Evolutionary conservation across 129 eudicot species (phyloP), one percentile per base, ranked within the genome.

Genomic region (Heracleum sosnowskyi): DNA sequence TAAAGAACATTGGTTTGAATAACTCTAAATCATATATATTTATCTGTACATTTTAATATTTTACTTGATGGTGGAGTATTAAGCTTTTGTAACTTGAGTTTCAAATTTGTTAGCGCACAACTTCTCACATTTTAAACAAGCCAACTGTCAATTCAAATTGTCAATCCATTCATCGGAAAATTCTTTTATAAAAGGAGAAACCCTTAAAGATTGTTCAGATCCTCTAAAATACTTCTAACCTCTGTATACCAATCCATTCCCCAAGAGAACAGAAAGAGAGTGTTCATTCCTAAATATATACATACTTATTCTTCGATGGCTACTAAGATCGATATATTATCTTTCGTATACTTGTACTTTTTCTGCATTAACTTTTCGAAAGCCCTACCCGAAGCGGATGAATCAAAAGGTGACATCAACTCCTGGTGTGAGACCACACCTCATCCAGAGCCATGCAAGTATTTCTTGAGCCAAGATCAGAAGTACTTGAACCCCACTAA

Each of bases 361-460:
- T 35, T 79, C 16, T 16, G 73, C 77, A 36, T 62, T 34, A 4
- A 20, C 20, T 75, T 74, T 37, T 76, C 77, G 24, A 69, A 46
- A 74, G 69, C 69, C 2, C 8, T 74, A 31, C 77, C 79, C 4
- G 82, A 78, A 10, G 80, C 73, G 12, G 81, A 78, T 34, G 82
- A 76, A 15, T 26, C 76, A 4, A 17, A 46, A 18, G 84, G 45
- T 0, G 86, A 85, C 76, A 82, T 89, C 44, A 69, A 79, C 64
- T 62, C 78, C 46, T 93, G 97, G 97, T 89, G 98, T 37, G 80
- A 81, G 51, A 79, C 88, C 42, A 93, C 98, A 7, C 98, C 98
- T 45, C 88, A 93, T 77, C 98, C 97, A 0, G 86, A 83, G 77
- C 90, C 86, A 40, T 91, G 98, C 57, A 89, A 82, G 46, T 84